Evolutionary conservation across 768 basidiomycete genomes (phyloP), one percentile per base, ranked within the genome.

Genomic region (Mycena latifolia): DNA sequence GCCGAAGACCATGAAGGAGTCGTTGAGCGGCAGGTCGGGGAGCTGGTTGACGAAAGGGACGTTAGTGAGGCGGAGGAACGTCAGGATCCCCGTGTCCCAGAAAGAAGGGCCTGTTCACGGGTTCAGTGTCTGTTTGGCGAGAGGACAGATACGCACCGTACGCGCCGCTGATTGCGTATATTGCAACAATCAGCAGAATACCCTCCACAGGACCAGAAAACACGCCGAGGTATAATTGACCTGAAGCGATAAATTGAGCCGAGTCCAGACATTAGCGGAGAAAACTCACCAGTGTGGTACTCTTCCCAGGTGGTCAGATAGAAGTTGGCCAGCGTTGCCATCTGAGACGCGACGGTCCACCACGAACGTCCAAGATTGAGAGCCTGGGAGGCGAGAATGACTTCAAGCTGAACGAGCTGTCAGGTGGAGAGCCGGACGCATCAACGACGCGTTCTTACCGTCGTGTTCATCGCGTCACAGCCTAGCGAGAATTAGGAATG

Each of bases 131-230:
- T 24, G 43, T 27, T 25, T 8, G n/a, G 37, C 14, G 55, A 31
- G 8, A 12, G 35, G 28, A n/a, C 52, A 45, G 20, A 11, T 54
- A 57, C 84, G 51, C 66, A 88, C 94, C 94, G 71, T 84, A 90
- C 55, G 92, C 76, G 0, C 95, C 96, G 15, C 92, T 91, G 56
- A 97, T 80, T 31, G 89, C 69, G 79, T 91, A 98, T 59, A 98
- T 89, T 11, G 71, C 75, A 28, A 91, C 82, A 60, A 99, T 91
- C 77, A 98, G 85, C 37, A 99, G 80, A 69, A 99, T 97, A 9
- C 98, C 98, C 77, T 99, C 98, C 2, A 98, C 93, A 0, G 98
- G 97, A 0, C 98, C 97, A 18, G 95, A 97, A 78, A 97, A 97
- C 35, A 91, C 87, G 11, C 94, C 95, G 20, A 99, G 90, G 82